phyloP scores from a whole-genome alignment of 441 rosid species.

The Breynia disticha region DNA sequence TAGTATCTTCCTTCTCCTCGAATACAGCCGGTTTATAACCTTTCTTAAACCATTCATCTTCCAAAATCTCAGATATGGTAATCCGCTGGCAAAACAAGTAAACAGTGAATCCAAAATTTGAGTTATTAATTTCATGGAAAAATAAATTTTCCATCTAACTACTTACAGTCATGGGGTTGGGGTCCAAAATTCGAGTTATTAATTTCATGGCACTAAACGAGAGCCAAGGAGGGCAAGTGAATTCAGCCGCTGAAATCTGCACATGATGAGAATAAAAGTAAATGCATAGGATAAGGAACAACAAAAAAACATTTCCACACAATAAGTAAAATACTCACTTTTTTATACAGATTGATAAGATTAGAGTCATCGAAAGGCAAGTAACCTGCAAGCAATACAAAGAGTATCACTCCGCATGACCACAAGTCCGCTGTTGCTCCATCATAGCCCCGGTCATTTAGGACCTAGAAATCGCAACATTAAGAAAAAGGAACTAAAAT shows the following conservation, averaged over 20 bases:
- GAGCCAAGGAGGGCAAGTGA: constrained; percentile 89
- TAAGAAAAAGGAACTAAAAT: background rate
- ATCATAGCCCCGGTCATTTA: constrained; percentile 90
- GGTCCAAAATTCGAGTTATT: constrained; percentile 77
- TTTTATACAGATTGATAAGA: constrained; percentile 82
- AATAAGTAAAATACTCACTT: constrained; percentile 49
- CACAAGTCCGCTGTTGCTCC: constrained; percentile 95
- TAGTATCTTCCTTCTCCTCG: constrained; percentile 58
- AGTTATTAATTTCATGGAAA: too few relatives aligned
- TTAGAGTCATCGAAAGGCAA: constrained; percentile 97
- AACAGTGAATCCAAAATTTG: constrained; percentile 7
- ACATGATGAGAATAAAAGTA: constrained; percentile 6
- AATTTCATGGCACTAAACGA: constrained; percentile 74
- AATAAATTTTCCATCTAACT: background rate
- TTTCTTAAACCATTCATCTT: constrained; percentile 88
- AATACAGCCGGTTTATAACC: constrained; percentile 69
- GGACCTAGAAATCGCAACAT: constrained; percentile 46
- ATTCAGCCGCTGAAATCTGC: constrained; percentile 86
- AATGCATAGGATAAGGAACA: constrained; percentile 12
- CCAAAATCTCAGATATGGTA: constrained; percentile 62
- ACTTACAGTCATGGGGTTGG: constrained; percentile 87
- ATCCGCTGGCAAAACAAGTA: constrained; percentile 48
- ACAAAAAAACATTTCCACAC: constrained; percentile 9
- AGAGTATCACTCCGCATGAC: constrained; percentile 98
- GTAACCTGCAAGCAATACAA: constrained; percentile 95